Base-by-base conservation (phyloP, 108 stramenopile species). In the Cyclotella choctawhatcheeana region DNA sequence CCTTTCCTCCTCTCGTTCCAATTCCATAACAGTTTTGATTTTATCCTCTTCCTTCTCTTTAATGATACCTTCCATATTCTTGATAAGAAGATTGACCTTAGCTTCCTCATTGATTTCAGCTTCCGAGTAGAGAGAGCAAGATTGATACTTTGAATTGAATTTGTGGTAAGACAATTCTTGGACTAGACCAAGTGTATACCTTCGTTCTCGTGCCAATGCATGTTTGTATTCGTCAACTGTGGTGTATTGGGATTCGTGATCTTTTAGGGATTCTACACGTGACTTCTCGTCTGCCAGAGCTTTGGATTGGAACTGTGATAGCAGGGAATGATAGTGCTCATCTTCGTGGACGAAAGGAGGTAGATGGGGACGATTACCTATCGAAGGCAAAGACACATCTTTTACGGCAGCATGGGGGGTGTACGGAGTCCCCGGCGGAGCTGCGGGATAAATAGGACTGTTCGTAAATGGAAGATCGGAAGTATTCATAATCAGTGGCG, bases 1-100 rank as follows among this genome's bases (percentile, higher is more conserved):
- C 69, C 65, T 21, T 44, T 79, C 77, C 70, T 79, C 70, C 70
- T 77, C 68, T 24, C 67, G 44, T 47, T 69, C 76, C 62, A 76
- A 62, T 34, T 76, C 77, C 77, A 78, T 78, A 8, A 79, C 71
- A 20, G 29, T 31, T 7, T 64, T 24, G 8, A 61, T 37, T 35
- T 68, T 67, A 29, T 67, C 71, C 26, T 79, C 71, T 18, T 62
- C 35, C 70, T 59, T 62, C 18, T 61, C 64, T 45, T 50, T 62
- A 5, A 58, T 59, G 21, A 71, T 43, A 25, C 24, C 1, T 27
- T 67, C 26, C 18, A 72, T 54, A 44, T 53, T 63, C 50, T 79
- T 67, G 22, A 71, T 47, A 0, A 72, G 7, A 0, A 25, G 17
- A 61, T 71, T 79, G 21, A 79, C 32, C 56, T 52, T 51, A 18